Percentiles rank a stretch among this genome's conserved stretches.
Evolutionary conservation across 257 asterid genomes (phyloP).

Genomic region (Solanum ahanhuiri): DNA sequence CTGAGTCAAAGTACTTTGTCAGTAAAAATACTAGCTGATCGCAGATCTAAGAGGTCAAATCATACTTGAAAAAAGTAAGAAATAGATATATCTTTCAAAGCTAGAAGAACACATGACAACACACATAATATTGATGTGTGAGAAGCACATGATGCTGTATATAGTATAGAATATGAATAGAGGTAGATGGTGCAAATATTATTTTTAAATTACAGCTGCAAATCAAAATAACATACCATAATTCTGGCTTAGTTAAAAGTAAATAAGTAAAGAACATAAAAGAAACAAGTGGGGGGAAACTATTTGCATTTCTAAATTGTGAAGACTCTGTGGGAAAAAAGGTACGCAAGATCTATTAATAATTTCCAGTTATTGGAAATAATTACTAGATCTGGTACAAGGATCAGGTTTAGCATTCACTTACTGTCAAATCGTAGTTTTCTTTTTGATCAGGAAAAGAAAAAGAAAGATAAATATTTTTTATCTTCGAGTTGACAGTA

Average conservation of each 20-base stretch:
- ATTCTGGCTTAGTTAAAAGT: neutral
- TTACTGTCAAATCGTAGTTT: neutral
- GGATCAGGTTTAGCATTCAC: neutral
- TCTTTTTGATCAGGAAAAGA: neutral
- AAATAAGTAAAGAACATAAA: neutral
- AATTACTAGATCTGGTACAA: neutral
- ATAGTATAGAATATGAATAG: neutral
- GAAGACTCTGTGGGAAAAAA: neutral
- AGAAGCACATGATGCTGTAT: neutral
- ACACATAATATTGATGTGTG: neutral
- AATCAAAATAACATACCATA: neutral
- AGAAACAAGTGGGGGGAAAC: neutral
- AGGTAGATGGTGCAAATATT: neutral
- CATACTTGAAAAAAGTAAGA: neutral
- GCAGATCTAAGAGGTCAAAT: neutral
- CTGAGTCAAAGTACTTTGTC: slow-evolving; percentile 39
- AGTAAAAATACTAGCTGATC: slow-evolving; percentile 18
- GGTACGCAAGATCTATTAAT: neutral
- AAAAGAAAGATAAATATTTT: neutral
- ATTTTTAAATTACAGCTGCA: neutral
- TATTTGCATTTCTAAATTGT: neutral
- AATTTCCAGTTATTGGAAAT: neutral
- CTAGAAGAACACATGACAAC: neutral
- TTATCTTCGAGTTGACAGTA: neutral
- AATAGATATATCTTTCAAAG: neutral